Conservation (phyloP, 768 basidiomycete species). For the Leccinum pellstonianum region DNA sequence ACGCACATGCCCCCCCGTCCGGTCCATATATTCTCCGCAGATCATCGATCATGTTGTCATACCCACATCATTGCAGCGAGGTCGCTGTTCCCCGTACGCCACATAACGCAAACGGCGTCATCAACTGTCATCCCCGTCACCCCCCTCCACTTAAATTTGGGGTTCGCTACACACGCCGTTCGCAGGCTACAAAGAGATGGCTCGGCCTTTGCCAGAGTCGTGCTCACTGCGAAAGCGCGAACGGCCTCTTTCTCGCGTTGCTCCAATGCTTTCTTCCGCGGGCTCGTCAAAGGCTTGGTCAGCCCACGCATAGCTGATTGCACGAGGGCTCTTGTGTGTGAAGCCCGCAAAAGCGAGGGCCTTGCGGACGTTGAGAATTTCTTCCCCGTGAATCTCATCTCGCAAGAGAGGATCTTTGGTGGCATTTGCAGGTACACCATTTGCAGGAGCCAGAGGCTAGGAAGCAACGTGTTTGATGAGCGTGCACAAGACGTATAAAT, state of each 20-base stretch:
- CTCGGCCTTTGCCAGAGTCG: conserved; percentile 69
- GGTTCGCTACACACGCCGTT: conserved; percentile 29
- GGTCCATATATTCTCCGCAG: conserved; percentile 28
- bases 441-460: conserved; percentile 87
- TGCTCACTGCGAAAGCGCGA: conserved; percentile 59
- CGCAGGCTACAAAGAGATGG: conserved; percentile 72
- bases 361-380: conserved; percentile 89
- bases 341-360: conserved; percentile 88
- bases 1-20: conserved; percentile 9
- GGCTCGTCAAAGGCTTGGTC: conserved; percentile 68
- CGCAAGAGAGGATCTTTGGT: conserved; percentile 88
- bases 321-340: conserved; percentile 85
- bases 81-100: conserved; percentile 27
- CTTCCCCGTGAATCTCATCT: conserved; percentile 80
- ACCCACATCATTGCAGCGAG: conserved; percentile 34
- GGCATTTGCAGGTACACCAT: conserved; percentile 78
- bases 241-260: conserved; percentile 59
- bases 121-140: conserved; percentile 24
- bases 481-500: conserved; percentile 22
- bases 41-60: conserved; percentile 31
- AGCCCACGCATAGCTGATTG: conserved; percentile 71
- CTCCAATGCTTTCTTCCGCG: conserved; percentile 49
- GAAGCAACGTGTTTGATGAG: conserved; percentile 32
- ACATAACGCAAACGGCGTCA: conserved; percentile 33
- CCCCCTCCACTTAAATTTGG: conserved; percentile 17